A percentile compares a stretch with the other conserved stretches of the same genome.
phyloP scores from a whole-genome alignment of 495 filamentous ascomycete genomes.

The Xylaria venustula region DNA sequence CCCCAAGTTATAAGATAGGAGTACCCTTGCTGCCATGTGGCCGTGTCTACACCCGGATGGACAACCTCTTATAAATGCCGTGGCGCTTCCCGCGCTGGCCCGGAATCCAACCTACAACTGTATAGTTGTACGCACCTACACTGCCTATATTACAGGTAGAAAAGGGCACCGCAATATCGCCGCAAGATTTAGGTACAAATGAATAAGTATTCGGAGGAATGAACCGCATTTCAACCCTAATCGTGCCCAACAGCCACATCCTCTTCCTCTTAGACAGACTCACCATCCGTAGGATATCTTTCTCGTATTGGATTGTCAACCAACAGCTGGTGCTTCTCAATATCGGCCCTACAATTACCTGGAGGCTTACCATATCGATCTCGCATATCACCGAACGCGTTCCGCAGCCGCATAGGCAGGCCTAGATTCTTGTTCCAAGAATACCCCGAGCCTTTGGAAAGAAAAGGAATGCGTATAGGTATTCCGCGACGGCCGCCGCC shows the following conservation, averaged over 20 bases:
- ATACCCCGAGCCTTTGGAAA: neutral
- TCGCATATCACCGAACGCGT: neutral
- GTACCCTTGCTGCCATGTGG: slow-evolving; percentile 11
- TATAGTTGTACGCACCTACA: no score
- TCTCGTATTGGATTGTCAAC: neutral
- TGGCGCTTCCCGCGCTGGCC: neutral
- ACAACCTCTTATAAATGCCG: neutral
- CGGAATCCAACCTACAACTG: neutral
- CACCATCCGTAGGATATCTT: no score
- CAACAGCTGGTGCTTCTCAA: neutral
- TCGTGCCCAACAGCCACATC: slow-evolving; percentile 1
- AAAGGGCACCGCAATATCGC: neutral
- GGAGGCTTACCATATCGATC: neutral
- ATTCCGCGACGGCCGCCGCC: no score
- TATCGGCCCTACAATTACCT: no score
- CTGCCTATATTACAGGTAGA: neutral
- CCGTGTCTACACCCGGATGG: slow-evolving; percentile 1
- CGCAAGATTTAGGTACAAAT: neutral
- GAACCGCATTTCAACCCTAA: neutral
- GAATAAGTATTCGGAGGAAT: neutral
- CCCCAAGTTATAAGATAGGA: no score
- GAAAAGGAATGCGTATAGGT: no score
- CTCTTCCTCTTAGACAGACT: no score
- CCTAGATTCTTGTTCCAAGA: neutral
- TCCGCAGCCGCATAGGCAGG: neutral